Base-by-base conservation (phyloP, 2,329 filamentous ascomycete genomes). In the Kalmusia sp. region DNA sequence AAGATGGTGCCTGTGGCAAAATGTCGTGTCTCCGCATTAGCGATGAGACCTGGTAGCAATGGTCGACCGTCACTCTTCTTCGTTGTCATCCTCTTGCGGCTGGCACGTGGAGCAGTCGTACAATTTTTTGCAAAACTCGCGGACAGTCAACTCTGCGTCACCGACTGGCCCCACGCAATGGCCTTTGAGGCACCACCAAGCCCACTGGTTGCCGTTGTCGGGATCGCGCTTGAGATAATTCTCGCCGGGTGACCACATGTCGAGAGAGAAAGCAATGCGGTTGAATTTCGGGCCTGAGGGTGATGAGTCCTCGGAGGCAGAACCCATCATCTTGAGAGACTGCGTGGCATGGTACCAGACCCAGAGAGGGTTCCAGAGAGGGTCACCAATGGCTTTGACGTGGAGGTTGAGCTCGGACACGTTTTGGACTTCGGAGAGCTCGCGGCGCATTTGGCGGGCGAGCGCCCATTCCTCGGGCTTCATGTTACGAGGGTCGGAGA, bases 321-420 rank as follows among this genome's bases (percentile, higher is more conserved):
- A 63, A 25, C 69, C 71, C 54, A 72, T 67, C 7, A 57, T 48
- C 53, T 71, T 72, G 55, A 76, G 73, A 0, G 63, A 62, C 41
- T 71, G 68, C 2, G 61, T 61, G 1, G 71, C 64, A 24, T 74
- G 70, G 51, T 68, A 74, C 73, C 73, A 76, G 24, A 74, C 67
- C 71, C 71, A 74, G 1, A 75, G 61, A 7, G 73, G 73, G 35
- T 75, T 76, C 73, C 73, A 76, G 9, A 76, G 62, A 6, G 70
- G 70, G 41, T 75, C 70, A 2, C 70, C 69, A 15, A 74, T 64
- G 21, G 73, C 72, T 50, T 69, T 71, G 31, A 72, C 68, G 28
- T 70, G 51, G 52, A 71, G 58, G 15, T 67, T 63, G 46, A 69
- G 58, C 24, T 58, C 51, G 17, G 55, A 52, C 31, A 66, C 59